phyloP scores from a whole-genome alignment of 768 basidiomycete species.

The Termitomyces bulborhizus region DNA sequence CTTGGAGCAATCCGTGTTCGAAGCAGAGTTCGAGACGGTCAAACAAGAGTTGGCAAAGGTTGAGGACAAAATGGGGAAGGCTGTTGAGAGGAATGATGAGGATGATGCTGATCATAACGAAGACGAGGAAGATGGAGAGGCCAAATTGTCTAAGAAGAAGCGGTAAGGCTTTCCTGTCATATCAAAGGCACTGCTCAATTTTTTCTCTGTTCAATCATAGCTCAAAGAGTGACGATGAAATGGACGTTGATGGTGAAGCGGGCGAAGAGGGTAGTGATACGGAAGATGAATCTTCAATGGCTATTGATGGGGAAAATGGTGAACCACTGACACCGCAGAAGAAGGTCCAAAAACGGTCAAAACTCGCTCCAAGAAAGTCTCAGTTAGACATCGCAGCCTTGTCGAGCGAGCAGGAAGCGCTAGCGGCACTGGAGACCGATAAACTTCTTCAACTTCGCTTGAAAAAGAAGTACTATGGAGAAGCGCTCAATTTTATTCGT shows the following conservation, averaged over 20 bases:
- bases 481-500: slow-evolving; percentile 78
- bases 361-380: slow-evolving; percentile 58
- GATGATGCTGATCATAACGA: slow-evolving; percentile 25
- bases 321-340: slow-evolving; percentile 25
- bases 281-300: slow-evolving; percentile 23
- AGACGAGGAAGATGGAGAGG: slow-evolving; percentile 20
- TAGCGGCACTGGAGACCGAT: slow-evolving; percentile 63
- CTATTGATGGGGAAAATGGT: slow-evolving; percentile 33
- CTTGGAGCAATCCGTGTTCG: slow-evolving; percentile 67
- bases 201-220: slow-evolving; percentile 10
- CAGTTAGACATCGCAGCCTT: slow-evolving; percentile 64
- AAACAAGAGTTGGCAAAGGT: slow-evolving; percentile 61
- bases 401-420: slow-evolving; percentile 62
- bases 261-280: slow-evolving; percentile 27
- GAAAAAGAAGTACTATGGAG: slow-evolving; percentile 80
- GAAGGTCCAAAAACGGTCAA: slow-evolving; percentile 37
- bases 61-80: slow-evolving; percentile 63
- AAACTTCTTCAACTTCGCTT: slow-evolving; percentile 62
- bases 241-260: slow-evolving; percentile 46
- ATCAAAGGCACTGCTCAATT: neutral
- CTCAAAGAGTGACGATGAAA: slow-evolving; percentile 36
- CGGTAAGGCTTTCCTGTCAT: slow-evolving; percentile 6
- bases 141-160: slow-evolving; percentile 25
- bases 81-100: slow-evolving; percentile 38
- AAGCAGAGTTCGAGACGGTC: slow-evolving; percentile 60